These are phyloP conservation scores for Venturia pyrina DNA, from an alignment of 2,329 filamentous ascomycete species.

Conservation along the genomic window DNA sequence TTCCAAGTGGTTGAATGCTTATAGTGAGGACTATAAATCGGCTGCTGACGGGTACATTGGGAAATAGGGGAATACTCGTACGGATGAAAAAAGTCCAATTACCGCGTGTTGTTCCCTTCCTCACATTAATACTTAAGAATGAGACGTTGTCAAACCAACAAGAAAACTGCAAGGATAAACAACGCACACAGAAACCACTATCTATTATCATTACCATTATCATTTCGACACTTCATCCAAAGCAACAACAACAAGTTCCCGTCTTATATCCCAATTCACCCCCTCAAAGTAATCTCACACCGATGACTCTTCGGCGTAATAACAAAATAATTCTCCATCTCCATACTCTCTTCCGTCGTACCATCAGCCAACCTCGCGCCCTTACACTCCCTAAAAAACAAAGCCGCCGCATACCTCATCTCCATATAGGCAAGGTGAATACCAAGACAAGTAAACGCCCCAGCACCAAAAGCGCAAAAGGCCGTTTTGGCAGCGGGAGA, in stretches of 20 bases:
- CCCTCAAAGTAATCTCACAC: constrained; percentile 7
- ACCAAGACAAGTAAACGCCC: constrained; percentile 59
- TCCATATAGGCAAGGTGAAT: constrained; percentile 56
- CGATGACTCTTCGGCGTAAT: constrained; percentile 11
- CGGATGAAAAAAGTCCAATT: too few species aligned
- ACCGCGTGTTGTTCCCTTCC: too few species aligned
- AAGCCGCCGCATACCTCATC: constrained; percentile 40
- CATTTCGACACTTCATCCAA: too few species aligned
- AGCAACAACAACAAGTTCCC: too few species aligned
- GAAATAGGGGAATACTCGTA: background rate
- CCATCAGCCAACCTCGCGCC: constrained; percentile 4
- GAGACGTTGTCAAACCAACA: too few species aligned
- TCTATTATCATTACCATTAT: background rate
- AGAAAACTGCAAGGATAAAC: too few species aligned
- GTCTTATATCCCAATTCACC: background rate
- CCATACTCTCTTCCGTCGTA: constrained; percentile 12
- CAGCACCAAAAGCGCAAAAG: constrained; percentile 62
- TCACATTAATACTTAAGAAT: too few species aligned
- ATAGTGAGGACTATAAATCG: constrained; percentile 28
- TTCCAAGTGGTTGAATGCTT: constrained; percentile 34
- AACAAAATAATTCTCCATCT: constrained; percentile 12
- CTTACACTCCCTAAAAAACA: constrained; percentile 40
- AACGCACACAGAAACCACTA: background rate
- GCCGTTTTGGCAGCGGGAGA: constrained; percentile 35
- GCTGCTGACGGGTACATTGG: constrained; percentile 2